Percentiles rank a stretch among this genome's conserved stretches.
These are phyloP conservation scores for Candida endomychidarum DNA, from an alignment of 805 yeast species.

Conservation along the genomic window DNA sequence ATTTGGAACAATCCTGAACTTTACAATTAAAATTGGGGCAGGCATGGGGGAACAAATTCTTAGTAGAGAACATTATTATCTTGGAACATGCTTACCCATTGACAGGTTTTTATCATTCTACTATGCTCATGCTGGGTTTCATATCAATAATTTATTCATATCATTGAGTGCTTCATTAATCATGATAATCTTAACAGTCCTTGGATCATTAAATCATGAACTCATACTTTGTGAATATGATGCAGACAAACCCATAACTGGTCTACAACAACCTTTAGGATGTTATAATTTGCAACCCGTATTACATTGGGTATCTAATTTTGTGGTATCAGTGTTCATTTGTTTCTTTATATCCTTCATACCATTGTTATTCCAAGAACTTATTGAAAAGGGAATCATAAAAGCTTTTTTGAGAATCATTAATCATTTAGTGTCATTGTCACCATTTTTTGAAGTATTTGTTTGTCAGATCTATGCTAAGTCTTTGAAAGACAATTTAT, in stretches of 20 bases:
- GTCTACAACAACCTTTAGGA: slow-evolving; percentile 72
- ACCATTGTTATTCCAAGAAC: slow-evolving; percentile 83
- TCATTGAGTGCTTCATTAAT: slow-evolving; percentile 84
- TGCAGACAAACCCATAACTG: slow-evolving; percentile 68
- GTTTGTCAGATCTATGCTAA: slow-evolving; percentile 91
- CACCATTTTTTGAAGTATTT: slow-evolving; percentile 93
- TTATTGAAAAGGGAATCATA: slow-evolving; percentile 81
- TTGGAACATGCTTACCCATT: slow-evolving; percentile 86
- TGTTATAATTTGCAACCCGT: slow-evolving; percentile 86
- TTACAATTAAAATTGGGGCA: slow-evolving; percentile 94
- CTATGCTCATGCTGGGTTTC: slow-evolving; percentile 97
- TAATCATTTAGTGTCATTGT: slow-evolving; percentile 76
- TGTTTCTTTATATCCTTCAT: slow-evolving; percentile 91
- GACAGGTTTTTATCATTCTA: slow-evolving; percentile 90
- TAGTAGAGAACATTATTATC: slow-evolving; percentile 86
- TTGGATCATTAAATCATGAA: slow-evolving; percentile 78
- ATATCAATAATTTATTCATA: slow-evolving; percentile 84
- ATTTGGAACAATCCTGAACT: slow-evolving; percentile 86
- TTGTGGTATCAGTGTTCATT: slow-evolving; percentile 85
- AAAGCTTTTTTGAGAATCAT: slow-evolving; percentile 68
- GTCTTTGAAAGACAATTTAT: slow-evolving; percentile 69
- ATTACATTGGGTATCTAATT: slow-evolving; percentile 85
- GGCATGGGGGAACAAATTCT: slow-evolving; percentile 98
- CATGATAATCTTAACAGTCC: slow-evolving; percentile 72
- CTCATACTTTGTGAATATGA: slow-evolving; percentile 67